phyloP scores from a whole-genome alignment of 106 monocot genomes.

The Narthecium ossifragum region DNA sequence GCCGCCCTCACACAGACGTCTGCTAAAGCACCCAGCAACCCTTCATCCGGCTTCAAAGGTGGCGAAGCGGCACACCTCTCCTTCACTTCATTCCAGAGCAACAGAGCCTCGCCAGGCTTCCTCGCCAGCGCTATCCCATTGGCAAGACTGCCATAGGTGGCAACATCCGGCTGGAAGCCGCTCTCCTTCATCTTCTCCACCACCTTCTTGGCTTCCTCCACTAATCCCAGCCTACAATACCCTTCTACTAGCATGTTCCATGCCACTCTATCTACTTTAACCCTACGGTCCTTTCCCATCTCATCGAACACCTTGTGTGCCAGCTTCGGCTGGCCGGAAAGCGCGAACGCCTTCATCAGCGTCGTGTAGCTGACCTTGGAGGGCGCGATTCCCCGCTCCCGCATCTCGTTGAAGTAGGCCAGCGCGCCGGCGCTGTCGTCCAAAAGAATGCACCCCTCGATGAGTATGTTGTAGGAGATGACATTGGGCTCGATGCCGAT shows the following conservation, averaged over 20 bases:
- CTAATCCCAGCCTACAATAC: constrained; percentile 67
- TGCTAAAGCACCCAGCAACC: constrained; percentile 69
- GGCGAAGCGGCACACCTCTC: constrained; percentile 48
- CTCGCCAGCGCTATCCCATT: constrained; percentile 71
- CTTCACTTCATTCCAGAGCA: constrained; percentile 92
- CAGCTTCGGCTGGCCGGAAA: constrained; percentile 66
- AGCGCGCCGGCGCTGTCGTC: constrained; percentile 76
- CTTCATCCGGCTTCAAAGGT: constrained; percentile 60
- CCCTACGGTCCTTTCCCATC: constrained; percentile 65
- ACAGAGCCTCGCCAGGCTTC: constrained; percentile 78
- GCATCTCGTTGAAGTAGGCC: constrained; percentile 87
- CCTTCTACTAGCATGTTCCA: constrained; percentile 91
- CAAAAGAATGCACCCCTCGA: constrained; percentile 75
- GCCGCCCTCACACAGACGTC: constrained; percentile 83
- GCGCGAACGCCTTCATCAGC: constrained; percentile 87
- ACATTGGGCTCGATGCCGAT: constrained; percentile 60
- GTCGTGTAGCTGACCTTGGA: constrained; percentile 91
- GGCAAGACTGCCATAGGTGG: constrained; percentile 85
- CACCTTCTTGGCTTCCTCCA: constrained; percentile 63
- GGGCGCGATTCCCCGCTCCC: constrained; percentile 70
- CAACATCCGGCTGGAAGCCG: constrained; percentile 63
- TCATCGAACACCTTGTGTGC: constrained; percentile 93
- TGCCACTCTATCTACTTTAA: constrained; percentile 64
- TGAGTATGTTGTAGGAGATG: constrained; percentile 76
- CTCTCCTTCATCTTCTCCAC: constrained; percentile 72